Evolutionary conservation across 805 yeast species (phyloP).

Genomic region (Metahyphopichia silvanorum): DNA sequence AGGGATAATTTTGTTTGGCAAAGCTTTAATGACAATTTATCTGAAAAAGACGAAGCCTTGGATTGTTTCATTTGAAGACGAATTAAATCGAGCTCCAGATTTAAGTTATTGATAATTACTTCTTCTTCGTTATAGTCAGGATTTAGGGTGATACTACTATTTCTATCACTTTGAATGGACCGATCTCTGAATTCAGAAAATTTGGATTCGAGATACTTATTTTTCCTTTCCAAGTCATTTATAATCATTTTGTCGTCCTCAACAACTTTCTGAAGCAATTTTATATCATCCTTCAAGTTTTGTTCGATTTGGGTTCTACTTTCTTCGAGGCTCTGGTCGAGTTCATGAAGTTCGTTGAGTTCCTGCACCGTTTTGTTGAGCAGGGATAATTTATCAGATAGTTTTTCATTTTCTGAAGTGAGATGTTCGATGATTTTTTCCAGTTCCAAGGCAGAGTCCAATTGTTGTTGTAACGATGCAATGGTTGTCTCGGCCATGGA

Average conservation of each 20-base stretch:
- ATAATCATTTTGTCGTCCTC: constrained; percentile 13
- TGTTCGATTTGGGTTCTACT: constrained; percentile 40
- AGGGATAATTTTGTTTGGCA: constrained; percentile 8
- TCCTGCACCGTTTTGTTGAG: constrained; percentile 41
- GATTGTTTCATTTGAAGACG: constrained; percentile 12
- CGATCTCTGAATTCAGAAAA: constrained; percentile 13
- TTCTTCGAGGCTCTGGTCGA: constrained; percentile 50
- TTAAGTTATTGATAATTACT: neutral
- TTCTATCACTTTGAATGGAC: neutral
- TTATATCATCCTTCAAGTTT: constrained; percentile 40
- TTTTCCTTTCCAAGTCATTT: constrained; percentile 14
- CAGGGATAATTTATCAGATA: constrained; percentile 26
- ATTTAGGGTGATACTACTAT: neutral
- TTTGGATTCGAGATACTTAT: constrained; percentile 15
- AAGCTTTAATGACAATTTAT: constrained; percentile 8
- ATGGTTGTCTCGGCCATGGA: constrained; percentile 20
- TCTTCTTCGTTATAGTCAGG: constrained; percentile 5
- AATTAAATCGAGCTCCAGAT: constrained; percentile 11
- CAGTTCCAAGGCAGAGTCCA: constrained; percentile 34
- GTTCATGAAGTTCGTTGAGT: constrained; percentile 45
- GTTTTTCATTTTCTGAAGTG: constrained; percentile 31
- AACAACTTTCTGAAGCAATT: constrained; percentile 12
- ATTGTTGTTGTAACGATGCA: constrained; percentile 23
- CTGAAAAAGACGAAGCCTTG: constrained; percentile 6
- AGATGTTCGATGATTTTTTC: constrained; percentile 32